These are phyloP conservation scores for Stropharia rugosoannulata DNA, from an alignment of 768 basidiomycete genomes.

Conservation along the genomic window DNA sequence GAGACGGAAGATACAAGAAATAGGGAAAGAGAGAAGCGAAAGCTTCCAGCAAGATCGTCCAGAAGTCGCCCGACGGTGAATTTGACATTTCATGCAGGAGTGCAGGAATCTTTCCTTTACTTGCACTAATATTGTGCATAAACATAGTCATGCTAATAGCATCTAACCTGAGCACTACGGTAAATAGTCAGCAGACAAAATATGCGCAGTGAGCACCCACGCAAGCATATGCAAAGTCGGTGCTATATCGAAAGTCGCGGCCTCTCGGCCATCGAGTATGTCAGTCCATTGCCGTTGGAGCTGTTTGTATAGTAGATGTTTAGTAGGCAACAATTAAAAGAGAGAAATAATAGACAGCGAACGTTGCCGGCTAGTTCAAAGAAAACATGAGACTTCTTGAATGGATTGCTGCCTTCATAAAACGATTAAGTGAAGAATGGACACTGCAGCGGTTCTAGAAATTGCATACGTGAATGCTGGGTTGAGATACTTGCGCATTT, in stretches of 20 bases:
- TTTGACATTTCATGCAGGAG: constrained; percentile 2
- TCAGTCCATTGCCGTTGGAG: constrained; percentile 1
- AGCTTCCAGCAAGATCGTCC: background rate
- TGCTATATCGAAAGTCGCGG: background rate
- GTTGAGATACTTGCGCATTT: constrained; percentile 3
- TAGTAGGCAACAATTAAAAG: background rate
- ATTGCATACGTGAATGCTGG: constrained; percentile 2
- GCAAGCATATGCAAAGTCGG: constrained; percentile 3
- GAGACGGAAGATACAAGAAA: background rate
- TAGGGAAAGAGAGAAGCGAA: constrained; percentile 3
- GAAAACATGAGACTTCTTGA: constrained; percentile 4
- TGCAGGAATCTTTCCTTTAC: background rate
- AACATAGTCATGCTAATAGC: constrained; percentile 7
- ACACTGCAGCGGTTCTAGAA: no score
- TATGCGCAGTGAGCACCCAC: background rate
- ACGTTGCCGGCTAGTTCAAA: constrained; percentile 3
- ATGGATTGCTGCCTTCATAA: background rate
- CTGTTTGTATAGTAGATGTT: background rate
- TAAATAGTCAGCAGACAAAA: background rate
- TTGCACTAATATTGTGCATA: constrained; percentile 4
- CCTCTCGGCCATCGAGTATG: background rate
- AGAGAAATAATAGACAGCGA: background rate
- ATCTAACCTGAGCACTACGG: background rate
- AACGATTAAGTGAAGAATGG: background rate
- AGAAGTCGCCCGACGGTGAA: background rate